Base-by-base conservation (phyloP, 768 basidiomycete species). In the Leccinum subtestaceum region DNA sequence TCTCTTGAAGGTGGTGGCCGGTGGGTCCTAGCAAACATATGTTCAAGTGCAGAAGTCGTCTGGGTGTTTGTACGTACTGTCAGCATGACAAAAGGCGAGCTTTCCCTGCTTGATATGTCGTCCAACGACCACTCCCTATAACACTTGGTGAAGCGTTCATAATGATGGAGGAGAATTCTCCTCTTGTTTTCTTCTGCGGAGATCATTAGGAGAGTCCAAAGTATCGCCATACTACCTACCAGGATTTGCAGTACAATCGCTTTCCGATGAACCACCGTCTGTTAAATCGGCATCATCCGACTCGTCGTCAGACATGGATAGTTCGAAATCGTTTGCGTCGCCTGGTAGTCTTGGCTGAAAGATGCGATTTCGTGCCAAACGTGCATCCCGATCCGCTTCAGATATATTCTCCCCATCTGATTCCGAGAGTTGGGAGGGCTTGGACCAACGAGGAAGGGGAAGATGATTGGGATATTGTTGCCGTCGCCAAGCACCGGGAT, bases 271-370 rank as follows among this genome's bases (percentile, higher is more conserved):
- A 50, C 58, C 63, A 7, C 71, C 75, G 50, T 87, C 87, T 2
- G 84, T 88, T 52, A 89, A 67, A 65, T 87, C 88, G 23, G 83
- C 85, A 62, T 89, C 76, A 63, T 93, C 92, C 2, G 91, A 93
- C 71, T 93, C 91, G 62, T 92, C 91, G 52, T 84, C 87, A 9
- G 82, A 84, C 65, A 86, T 78, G 55, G 76, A 79, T 17, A 74
- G 75, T 51, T 86, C 75, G 19, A 79, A 82, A 7, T 81, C 80
- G 25, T 79, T 70, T 19, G 56, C 46, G 32, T 57, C 48, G 25
- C 38, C 27, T 49, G 55, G 47, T 17, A 50, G 32, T 19, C 68
- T 61, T 11, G 75, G 74, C 49, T 73, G 80, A 4, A 79, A 69
- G 11, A 82, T 77, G 23, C 87, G 84, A 7, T 82, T 83, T 70